These are phyloP conservation scores for Escovopsis weberi DNA, from an alignment of 2,329 filamentous ascomycete species.

Conservation along the genomic window DNA sequence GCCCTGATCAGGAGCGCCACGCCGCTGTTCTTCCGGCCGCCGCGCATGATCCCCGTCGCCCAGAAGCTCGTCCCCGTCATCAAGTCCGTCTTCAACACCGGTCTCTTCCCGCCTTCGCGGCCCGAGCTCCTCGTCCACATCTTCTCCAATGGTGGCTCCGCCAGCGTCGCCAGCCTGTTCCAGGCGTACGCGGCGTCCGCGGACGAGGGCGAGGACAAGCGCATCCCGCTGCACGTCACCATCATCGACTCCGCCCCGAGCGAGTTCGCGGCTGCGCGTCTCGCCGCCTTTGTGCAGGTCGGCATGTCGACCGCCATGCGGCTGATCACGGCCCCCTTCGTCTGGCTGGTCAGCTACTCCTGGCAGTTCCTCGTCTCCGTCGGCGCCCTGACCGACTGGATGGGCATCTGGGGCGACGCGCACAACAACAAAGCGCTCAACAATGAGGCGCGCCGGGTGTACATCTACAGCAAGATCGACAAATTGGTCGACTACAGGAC, in stretches of 20 bases:
- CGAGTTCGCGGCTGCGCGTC: background rate
- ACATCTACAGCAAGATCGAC: conserved; percentile 8
- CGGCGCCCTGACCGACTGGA: background rate
- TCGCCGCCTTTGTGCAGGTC: background rate
- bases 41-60: background rate
- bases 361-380: background rate
- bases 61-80: background rate
- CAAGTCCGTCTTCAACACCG: background rate
- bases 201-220: background rate
- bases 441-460: conserved; percentile 6
- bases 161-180: conserved; percentile 22
- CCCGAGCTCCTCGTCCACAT: conserved; percentile 24
- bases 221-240: conserved; percentile 23
- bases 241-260: conserved; percentile 13
- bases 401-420: conserved; percentile 2
- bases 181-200: conserved; percentile 12
- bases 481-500: conserved; percentile 3
- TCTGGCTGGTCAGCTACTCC: background rate
- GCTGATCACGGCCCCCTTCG: background rate
- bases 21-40: background rate
- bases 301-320: background rate
- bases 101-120: conserved; percentile 8
- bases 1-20: conserved; percentile 23
- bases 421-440: conserved; percentile 4
- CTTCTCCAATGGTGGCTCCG: conserved; percentile 31